Evolutionary conservation across 2,329 filamentous ascomycete genomes (phyloP).

Genomic region (Colletotrichum lupini): DNA sequence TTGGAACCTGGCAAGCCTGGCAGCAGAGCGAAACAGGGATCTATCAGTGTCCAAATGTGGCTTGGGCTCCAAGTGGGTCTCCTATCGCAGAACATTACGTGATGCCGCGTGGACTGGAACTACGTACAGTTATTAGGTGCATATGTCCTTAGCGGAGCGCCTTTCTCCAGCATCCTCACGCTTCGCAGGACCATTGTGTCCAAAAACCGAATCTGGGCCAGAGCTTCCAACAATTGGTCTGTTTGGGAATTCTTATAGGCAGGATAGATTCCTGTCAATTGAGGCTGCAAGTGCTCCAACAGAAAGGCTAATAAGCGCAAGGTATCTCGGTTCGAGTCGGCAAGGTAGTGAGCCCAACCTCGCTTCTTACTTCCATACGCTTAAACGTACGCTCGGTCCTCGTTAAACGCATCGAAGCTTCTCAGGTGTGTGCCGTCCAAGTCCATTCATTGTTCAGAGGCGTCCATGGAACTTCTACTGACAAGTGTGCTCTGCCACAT

Average conservation of each 20-base stretch:
- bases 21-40: conserved; percentile 29
- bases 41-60: conserved; percentile 20
- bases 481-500: background rate
- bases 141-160: conserved; percentile 21
- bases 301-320: background rate
- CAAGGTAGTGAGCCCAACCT: conserved; percentile 9
- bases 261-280: background rate
- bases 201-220: background rate
- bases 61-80: conserved; percentile 19
- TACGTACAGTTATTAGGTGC: conserved; percentile 16
- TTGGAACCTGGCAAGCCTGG: conserved; percentile 36
- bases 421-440: background rate
- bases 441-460: background rate
- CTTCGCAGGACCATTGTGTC: background rate
- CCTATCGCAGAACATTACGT: conserved; percentile 32
- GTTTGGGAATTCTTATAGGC: background rate
- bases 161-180: background rate
- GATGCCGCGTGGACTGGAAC: conserved; percentile 27
- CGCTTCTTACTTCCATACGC: background rate
- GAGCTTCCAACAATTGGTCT: background rate
- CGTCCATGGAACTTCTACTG: background rate
- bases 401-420: conserved; percentile 17
- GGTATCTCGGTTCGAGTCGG: background rate
- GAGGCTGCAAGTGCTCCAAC: too few relatives aligned
- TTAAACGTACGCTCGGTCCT: conserved; percentile 10